phyloP scores from a whole-genome alignment of 192 early-diverging fungal species.

The Backusella mclennaniae region DNA sequence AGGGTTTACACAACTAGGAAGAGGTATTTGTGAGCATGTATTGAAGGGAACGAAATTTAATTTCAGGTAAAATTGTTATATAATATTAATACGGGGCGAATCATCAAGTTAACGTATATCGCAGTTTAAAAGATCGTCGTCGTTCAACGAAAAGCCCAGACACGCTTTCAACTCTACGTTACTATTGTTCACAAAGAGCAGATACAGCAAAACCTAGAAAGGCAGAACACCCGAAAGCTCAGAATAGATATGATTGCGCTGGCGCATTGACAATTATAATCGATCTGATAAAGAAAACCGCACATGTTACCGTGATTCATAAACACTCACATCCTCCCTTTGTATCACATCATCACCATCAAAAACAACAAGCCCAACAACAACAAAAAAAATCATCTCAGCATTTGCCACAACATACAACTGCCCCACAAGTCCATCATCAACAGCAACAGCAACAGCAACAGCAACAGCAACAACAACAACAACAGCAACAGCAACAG shows the following conservation, averaged over 20 bases:
- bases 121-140: constrained; percentile 36
- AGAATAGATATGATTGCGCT: constrained; percentile 32
- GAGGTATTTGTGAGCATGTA: constrained; percentile 31
- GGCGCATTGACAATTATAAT: constrained; percentile 38
- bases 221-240: constrained; percentile 28
- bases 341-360: constrained; percentile 18
- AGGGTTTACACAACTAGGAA: constrained; percentile 31
- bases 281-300: constrained; percentile 31
- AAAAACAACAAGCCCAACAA: constrained; percentile 16
- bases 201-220: constrained; percentile 37
- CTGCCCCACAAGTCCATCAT: not conserved
- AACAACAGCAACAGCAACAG: not conserved
- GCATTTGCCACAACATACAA: not conserved
- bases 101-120: not conserved
- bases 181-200: constrained; percentile 36
- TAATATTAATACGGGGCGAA: not conserved
- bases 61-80: constrained; percentile 28
- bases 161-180: constrained; percentile 33
- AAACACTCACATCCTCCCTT: constrained; percentile 34
- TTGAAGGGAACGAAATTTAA: constrained; percentile 35
- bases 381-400: not conserved
- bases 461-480: not conserved
- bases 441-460: not conserved
- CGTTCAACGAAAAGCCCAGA: constrained; percentile 29
- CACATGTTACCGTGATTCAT: constrained; percentile 33